These are phyloP conservation scores for Aspergillus sparsus DNA, from an alignment of 495 filamentous ascomycete genomes.

Conservation along the genomic window DNA sequence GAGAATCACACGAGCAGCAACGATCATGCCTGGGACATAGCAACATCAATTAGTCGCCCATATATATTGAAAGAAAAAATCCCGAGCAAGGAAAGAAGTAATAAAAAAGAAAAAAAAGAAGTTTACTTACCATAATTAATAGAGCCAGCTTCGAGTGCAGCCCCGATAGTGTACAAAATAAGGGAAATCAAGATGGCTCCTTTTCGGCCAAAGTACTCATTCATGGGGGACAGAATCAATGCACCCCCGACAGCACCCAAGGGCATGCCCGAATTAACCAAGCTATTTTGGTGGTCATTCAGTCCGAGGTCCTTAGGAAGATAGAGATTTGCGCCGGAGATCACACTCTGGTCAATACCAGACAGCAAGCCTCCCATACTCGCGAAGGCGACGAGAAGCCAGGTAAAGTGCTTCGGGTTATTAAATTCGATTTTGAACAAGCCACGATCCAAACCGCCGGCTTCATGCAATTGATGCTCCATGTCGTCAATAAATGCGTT, in stretches of 20 bases:
- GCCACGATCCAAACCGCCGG: slow-evolving; percentile 10
- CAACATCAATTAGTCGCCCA: no score
- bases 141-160: slow-evolving; percentile 59
- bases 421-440: slow-evolving; percentile 20
- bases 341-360: slow-evolving; percentile 62
- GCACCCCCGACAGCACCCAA: slow-evolving; percentile 63
- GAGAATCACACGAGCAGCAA: slow-evolving; percentile 59
- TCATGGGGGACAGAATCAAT: slow-evolving; percentile 55
- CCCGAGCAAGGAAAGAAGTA: background rate
- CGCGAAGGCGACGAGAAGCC: slow-evolving; percentile 62
- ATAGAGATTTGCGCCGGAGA: slow-evolving; percentile 60
- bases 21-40: slow-evolving; percentile 47
- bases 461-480: slow-evolving; percentile 5
- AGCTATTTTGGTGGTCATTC: slow-evolving; percentile 45
- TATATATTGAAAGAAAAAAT: no score
- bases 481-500: slow-evolving; percentile 12
- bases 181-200: slow-evolving; percentile 61
- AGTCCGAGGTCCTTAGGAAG: slow-evolving; percentile 52
- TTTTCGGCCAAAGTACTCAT: slow-evolving; percentile 58
- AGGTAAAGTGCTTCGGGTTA: slow-evolving; percentile 54
- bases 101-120: background rate
- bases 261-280: slow-evolving; percentile 61
- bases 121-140: slow-evolving; percentile 46
- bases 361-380: slow-evolving; percentile 63
- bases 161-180: slow-evolving; percentile 60